These are phyloP conservation scores for Fusarium domesticum DNA, from an alignment of 2,329 filamentous ascomycete genomes.

Conservation along the genomic window DNA sequence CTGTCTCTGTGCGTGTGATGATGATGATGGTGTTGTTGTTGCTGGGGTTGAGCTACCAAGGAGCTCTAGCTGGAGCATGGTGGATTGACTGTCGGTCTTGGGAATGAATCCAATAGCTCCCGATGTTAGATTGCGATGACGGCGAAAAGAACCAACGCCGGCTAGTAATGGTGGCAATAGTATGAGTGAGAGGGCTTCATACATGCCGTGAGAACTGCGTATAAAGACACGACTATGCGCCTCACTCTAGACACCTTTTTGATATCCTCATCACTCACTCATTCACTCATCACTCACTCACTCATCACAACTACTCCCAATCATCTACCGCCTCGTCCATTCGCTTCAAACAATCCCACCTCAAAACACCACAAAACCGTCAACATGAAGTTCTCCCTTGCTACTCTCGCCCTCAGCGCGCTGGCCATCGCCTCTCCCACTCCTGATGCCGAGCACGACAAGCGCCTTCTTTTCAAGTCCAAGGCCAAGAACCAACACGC, in stretches of 20 bases:
- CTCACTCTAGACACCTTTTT: neutral
- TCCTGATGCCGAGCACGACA: constrained; percentile 18
- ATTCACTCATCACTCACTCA: neutral
- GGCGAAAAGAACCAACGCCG: neutral
- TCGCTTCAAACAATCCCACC: neutral
- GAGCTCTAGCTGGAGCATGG: neutral
- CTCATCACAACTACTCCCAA: neutral
- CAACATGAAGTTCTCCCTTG: constrained; percentile 28
- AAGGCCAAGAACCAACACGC: constrained; percentile 13
- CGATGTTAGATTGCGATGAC: constrained; percentile 12
- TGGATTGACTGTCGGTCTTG: constrained; percentile 5
- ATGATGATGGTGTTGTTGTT: no score
- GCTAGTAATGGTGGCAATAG: neutral
- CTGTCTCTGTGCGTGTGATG: neutral
- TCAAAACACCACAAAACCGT: neutral
- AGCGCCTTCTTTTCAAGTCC: constrained; percentile 15
- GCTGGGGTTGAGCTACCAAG: neutral
- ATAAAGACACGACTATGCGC: constrained; percentile 8
- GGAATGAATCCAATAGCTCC: constrained; percentile 3
- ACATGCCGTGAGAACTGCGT: neutral
- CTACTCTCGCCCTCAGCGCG: constrained; percentile 21
- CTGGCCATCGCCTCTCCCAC: constrained; percentile 23
- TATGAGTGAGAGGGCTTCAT: neutral
- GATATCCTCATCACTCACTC: constrained; percentile 4
- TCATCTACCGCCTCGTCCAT: neutral